Base-by-base conservation (phyloP, 129 eudicot genomes). In the Artemisia argyi region DNA sequence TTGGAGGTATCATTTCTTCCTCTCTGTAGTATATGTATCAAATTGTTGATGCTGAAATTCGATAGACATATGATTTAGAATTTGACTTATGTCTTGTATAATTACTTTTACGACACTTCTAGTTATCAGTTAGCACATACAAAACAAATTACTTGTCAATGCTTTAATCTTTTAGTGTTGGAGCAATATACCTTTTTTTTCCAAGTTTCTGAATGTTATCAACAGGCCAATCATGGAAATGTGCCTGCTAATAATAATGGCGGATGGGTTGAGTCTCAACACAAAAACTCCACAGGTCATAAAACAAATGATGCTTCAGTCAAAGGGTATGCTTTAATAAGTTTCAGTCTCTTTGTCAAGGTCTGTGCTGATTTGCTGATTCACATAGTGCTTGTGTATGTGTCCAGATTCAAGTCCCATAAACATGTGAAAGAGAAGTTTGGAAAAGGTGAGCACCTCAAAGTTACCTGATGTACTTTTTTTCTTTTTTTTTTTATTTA, bases 341-440 rank as follows among this genome's bases (percentile, higher is more conserved):
- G 64, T 49, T 75, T 26, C 69, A 48, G 47, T 18, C 32, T 18
- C 18, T 57, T 66, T 52, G 8, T 48, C 46, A 70, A 1, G 39
- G 16, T 65, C 66, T 4, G 44, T 19, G 58, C 32, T 46, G 50
- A 62, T 74, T 75, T 66, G 13, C 78, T 71, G 17, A 68, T 63
- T 74, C 65, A n/a, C 71, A 24, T 57, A 72, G 75, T 16, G 61
- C 46, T 75, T 69, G 72, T 49, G 52, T 76, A 39, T 39, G 51
- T 80, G 53, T 77, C 78, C 86, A 92, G 97, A 65, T 83, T 71
- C 63, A 89, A 82, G 77, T 66, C 80, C 64, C 89, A 79, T 20
- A 95, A 85, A 74, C 82, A 81, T 78, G 68, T 62, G 12, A 81
- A 78, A 53, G 83, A 88, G 73, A 88, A 82, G 76, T 69, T 71